phyloP scores from a whole-genome alignment of 768 basidiomycete genomes.

The Pilatotrama ljubarskyi region DNA sequence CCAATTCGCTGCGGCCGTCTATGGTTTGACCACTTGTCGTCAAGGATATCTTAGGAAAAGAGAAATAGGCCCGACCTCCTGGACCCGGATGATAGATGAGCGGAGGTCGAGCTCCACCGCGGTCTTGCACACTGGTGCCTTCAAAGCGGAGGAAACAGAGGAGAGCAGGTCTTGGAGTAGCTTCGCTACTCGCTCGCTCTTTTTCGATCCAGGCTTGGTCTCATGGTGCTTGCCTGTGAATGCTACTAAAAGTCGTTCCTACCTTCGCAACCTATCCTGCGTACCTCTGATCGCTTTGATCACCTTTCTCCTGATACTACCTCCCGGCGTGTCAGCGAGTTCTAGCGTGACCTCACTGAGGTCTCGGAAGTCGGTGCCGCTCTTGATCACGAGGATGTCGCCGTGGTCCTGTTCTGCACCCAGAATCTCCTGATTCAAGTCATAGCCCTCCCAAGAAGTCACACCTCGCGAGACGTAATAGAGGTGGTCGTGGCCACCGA shows the following conservation, averaged over 20 bases:
- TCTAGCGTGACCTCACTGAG: slow-evolving; percentile 73
- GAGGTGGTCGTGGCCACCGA: slow-evolving; percentile 90
- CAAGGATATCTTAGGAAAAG: neutral
- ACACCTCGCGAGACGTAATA: slow-evolving; percentile 74
- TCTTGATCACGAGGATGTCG: slow-evolving; percentile 75
- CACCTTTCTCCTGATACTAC: slow-evolving; percentile 63
- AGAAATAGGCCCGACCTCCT: slow-evolving; percentile 51
- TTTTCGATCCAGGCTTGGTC: slow-evolving; percentile 54
- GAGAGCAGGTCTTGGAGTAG: slow-evolving; percentile 66
- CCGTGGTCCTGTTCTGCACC: slow-evolving; percentile 76
- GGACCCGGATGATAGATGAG: slow-evolving; percentile 70
- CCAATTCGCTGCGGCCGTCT: slow-evolving; percentile 80
- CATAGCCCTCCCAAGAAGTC: slow-evolving; percentile 64
- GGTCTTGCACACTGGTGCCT: slow-evolving; percentile 74
- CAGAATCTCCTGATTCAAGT: slow-evolving; percentile 49
- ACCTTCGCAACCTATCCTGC: slow-evolving; percentile 2
- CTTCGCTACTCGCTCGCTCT: slow-evolving; percentile 45
- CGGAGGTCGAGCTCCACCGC: slow-evolving; percentile 69
- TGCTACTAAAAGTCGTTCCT: neutral
- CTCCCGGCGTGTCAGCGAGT: slow-evolving; percentile 56
- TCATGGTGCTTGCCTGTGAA: slow-evolving; percentile 62
- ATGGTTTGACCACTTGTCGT: neutral
- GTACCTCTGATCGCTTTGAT: slow-evolving; percentile 64
- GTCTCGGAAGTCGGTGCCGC: slow-evolving; percentile 88
- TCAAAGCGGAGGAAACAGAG: slow-evolving; percentile 66